Evolutionary conservation across 768 basidiomycete species (phyloP).

Genomic region (Rhodocollybia butyracea): DNA sequence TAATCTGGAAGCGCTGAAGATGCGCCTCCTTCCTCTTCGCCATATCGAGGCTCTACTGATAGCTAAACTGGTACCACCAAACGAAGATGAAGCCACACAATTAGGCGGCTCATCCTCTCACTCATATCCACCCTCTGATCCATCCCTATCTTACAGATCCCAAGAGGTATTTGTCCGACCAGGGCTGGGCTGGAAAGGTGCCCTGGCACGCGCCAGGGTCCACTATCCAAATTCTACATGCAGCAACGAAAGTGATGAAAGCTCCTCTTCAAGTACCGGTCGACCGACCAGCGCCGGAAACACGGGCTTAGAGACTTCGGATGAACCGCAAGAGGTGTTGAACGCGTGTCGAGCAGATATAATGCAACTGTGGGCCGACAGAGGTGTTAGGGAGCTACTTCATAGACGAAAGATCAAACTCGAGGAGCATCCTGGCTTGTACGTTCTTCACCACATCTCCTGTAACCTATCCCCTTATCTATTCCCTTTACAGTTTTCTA

Average conservation of each 20-base stretch:
- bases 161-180: constrained; percentile 64
- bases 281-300: constrained; percentile 44
- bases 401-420: constrained; percentile 55
- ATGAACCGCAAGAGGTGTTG: constrained; percentile 60
- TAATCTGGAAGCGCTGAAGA: constrained; percentile 51
- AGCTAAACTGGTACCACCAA: constrained; percentile 63
- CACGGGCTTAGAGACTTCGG: constrained; percentile 43
- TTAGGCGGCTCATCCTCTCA: constrained; percentile 22
- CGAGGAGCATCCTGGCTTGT: constrained; percentile 78
- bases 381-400: constrained; percentile 53
- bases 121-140: not conserved
- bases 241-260: constrained; percentile 2
- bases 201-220: constrained; percentile 43
- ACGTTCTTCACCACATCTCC: constrained; percentile 26
- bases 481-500: constrained; percentile 49
- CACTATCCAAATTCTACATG: constrained; percentile 18
- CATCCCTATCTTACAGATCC: constrained; percentile 19
- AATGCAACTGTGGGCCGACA: constrained; percentile 65
- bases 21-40: constrained; percentile 62
- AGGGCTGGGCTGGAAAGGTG: constrained; percentile 64
- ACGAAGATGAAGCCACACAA: constrained; percentile 56
- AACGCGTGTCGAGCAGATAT: constrained; percentile 62
- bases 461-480: constrained; percentile 1
- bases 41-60: constrained; percentile 71
- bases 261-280: constrained; percentile 14